These are phyloP conservation scores for Arachis stenosperma DNA, from an alignment of 306 rosid genomes.

Conservation along the genomic window DNA sequence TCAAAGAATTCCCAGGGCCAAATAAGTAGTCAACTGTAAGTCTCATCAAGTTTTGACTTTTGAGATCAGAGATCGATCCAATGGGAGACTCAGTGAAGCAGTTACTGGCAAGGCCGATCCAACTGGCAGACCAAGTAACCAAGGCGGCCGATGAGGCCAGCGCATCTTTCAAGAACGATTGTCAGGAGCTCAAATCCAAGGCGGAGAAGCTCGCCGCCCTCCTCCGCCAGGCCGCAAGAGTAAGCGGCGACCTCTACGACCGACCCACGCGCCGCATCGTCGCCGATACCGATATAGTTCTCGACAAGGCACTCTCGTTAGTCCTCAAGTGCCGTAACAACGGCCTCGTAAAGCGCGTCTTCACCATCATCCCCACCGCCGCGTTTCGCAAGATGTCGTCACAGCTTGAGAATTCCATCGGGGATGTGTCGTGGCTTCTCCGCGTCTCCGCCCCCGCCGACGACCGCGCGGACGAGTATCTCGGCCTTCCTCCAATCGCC, in stretches of 20 bases:
- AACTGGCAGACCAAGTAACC: slow-evolving; percentile 72
- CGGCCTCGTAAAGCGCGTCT: slow-evolving; percentile 78
- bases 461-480: slow-evolving; percentile 65
- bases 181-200: slow-evolving; percentile 69
- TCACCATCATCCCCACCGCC: slow-evolving; percentile 77
- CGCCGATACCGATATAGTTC: slow-evolving; percentile 74
- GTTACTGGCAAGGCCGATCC: slow-evolving; percentile 77
- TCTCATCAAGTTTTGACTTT: too few relatives aligned
- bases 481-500: slow-evolving; percentile 91
- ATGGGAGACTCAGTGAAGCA: slow-evolving; percentile 81
- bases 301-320: slow-evolving; percentile 62
- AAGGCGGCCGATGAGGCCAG: slow-evolving; percentile 76
- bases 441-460: slow-evolving; percentile 87
- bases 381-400: slow-evolving; percentile 75
- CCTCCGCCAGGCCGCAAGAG: slow-evolving; percentile 85
- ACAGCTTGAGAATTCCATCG: slow-evolving; percentile 81
- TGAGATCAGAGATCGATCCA: too few relatives aligned
- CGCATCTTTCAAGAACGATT: slow-evolving; percentile 58
- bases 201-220: slow-evolving; percentile 72
- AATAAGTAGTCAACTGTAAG: too few relatives aligned
- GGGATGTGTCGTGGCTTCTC: slow-evolving; percentile 88
- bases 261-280: slow-evolving; percentile 83
- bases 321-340: slow-evolving; percentile 70
- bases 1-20: not conserved
- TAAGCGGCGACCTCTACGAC: slow-evolving; percentile 82